Evolutionary conservation across 2,329 filamentous ascomycete species (phyloP).

Genomic region (Coleophoma cylindrospora): DNA sequence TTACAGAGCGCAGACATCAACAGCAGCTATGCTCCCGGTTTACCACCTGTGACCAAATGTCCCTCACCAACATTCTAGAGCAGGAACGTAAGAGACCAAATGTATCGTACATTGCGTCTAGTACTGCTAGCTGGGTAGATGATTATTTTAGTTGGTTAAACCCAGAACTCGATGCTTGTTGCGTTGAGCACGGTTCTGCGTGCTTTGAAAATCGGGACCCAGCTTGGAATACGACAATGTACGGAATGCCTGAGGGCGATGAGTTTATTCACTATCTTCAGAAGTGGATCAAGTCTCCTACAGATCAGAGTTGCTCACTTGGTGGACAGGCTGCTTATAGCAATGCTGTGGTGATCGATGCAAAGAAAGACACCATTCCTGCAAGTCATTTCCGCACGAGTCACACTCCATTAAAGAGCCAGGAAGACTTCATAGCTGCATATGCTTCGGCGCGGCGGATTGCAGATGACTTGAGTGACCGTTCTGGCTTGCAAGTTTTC

Average conservation of each 20-base stretch:
- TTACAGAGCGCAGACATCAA: slow-evolving; percentile 70
- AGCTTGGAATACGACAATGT: slow-evolving; percentile 82
- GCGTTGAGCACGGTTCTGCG: slow-evolving; percentile 61
- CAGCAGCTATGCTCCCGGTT: slow-evolving; percentile 87
- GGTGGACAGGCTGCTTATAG: slow-evolving; percentile 86
- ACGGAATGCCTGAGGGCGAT: slow-evolving; percentile 87
- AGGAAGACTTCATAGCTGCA: slow-evolving; percentile 87
- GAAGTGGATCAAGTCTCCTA: slow-evolving; percentile 77
- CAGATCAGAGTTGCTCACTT: slow-evolving; percentile 78
- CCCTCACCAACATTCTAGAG: slow-evolving; percentile 84
- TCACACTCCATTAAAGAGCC: slow-evolving; percentile 81
- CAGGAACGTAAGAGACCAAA: slow-evolving; percentile 88
- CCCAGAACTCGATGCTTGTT: slow-evolving; percentile 72
- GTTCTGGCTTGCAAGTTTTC: slow-evolving; percentile 79
- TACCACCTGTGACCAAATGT: slow-evolving; percentile 78
- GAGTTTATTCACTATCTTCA: slow-evolving; percentile 85
- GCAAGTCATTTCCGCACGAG: slow-evolving; percentile 90
- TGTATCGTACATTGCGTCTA: slow-evolving; percentile 81
- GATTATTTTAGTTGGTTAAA: slow-evolving; percentile 98
- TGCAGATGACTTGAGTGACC: slow-evolving; percentile 64
- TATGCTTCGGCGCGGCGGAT: slow-evolving; percentile 89
- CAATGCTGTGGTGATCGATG: slow-evolving; percentile 74
- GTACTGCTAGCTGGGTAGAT: slow-evolving; percentile 92
- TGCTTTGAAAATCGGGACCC: slow-evolving; percentile 78
- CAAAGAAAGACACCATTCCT: slow-evolving; percentile 59